Evolutionary conservation across 306 rosid species (phyloP), one percentile per base, ranked within the genome.

Genomic region (Ammopiptanthus mongolicus): DNA sequence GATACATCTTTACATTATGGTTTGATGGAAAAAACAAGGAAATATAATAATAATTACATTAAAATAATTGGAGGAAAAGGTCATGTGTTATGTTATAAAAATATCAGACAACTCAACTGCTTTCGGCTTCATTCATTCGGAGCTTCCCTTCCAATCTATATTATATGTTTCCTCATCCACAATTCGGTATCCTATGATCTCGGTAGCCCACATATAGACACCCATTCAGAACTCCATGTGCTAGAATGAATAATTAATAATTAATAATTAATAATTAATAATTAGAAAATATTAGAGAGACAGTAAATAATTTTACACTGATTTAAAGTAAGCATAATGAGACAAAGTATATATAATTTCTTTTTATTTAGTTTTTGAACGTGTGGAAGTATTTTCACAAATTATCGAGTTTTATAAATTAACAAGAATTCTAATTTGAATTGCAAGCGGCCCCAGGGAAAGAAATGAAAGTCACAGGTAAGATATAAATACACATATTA

Each of bases 91-190:
- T 53, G 21, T 22, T 51, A 65, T 73, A 46, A 72, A 71, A 73
- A 51, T 74, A 74, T 51, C 8, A 73, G 74, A 73, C 75, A 73
- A 81, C 76, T 78, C 71, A 78, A 82, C 87, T 62, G 80, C 82
- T 88, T 81, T 85, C 84, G 98, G 91, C 93, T 80, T 50, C 60
- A 87, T 80, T 83, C 84, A 58, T 59, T 80, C 34, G 91, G 91
- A 86, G 73, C 61, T 80, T 83, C 81, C 59, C 67, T 78, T 81
- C 84, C 73, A 31, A 72, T 77, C 39, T 62, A 67, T 44, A 56
- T 83, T 67, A 78, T 78, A 81, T 86, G 81, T 88, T 80, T 52
- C 81, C 78, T 69, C 79, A 61, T 85, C 87, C 78, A 71, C 77
- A 76, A 74, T 64, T 78, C 37, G 87, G 88, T 65, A 86, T 82